phyloP scores from a whole-genome alignment of 179 eudicot genomes.

The Amaranthus tricolor region DNA sequence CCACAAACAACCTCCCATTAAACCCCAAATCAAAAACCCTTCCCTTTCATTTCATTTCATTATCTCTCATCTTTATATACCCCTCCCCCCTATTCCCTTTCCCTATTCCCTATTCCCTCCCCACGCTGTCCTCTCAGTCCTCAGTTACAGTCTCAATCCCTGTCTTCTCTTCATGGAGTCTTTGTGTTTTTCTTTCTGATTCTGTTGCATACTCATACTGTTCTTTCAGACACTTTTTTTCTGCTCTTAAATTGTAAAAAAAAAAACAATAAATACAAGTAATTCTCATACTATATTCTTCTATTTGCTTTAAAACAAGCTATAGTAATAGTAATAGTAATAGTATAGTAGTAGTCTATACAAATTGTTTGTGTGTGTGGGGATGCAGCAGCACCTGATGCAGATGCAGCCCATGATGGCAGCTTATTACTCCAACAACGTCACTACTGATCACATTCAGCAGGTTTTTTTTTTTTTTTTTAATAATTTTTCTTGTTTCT shows the following conservation, averaged over 20 bases:
- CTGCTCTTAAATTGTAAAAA: background rate
- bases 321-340: background rate
- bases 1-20: background rate
- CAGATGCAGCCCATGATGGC: constrained; percentile 99
- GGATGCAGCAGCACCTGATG: constrained; percentile 98
- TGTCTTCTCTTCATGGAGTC: constrained; percentile 12
- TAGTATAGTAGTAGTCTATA: too few species aligned
- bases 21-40: background rate
- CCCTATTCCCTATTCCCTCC: background rate
- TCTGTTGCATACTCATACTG: background rate
- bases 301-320: background rate
- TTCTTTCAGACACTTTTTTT: background rate
- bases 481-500: background rate
- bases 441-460: constrained; percentile 96
- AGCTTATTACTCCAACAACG: constrained; percentile 84
- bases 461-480: constrained; percentile 27
- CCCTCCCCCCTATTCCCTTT: background rate
- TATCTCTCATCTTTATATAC: constrained; percentile 13
- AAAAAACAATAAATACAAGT: background rate
- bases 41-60: background rate
- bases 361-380: background rate
- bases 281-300: background rate
- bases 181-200: background rate
- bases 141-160: constrained; percentile 20
- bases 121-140: constrained; percentile 29